Evolutionary conservation across 208 protist genomes (phyloP), one percentile per base, ranked within the genome.

Genomic region (Porcisia hertigi): DNA sequence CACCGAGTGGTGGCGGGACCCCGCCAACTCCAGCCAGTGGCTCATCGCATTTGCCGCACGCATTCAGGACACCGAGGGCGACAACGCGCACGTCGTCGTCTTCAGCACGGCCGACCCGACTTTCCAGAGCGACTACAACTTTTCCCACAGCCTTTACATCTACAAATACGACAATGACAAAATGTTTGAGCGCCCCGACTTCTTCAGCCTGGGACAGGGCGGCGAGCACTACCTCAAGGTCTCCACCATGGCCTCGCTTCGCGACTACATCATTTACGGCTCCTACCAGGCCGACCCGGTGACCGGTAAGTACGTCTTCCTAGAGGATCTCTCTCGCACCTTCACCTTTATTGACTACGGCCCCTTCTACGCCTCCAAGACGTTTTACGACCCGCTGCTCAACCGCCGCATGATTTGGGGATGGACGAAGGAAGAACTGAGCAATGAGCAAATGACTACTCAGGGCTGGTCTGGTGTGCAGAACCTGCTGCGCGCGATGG

Each of bases 171-270:
- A 82, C 77, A 47, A 69, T 12, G 66, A 83, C 67, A 53, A 67
- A 30, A 89, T 86, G 85, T 75, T 89, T 62, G 84, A 89, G 83
- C 79, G 74, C 79, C 85, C 82, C 60, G 82, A 87, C 73, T 92
- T 87, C 64, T 92, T 88, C 81, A 81, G 74, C 30, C 69, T 89
- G 71, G 43, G 16, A 25, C 6, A 36, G 23, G 73, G 69, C 67
- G 64, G 57, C 43, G 80, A 81, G 71, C 76, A 86, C 85, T 86
- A 79, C 63, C 72, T 89, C 60, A 87, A 87, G 80, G 76, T 87
- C 43, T 89, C 82, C 45, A 84, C 76, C 30, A 87, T 86, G 76
- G 70, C 72, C 54, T 83, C 84, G 53, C 81, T 78, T 60, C 84
- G 80, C 77, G 83, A 87, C 76, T 81, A 77, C 69, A 75, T 86